Conservation (phyloP, 169 alveolate species). For the Cytauxzoon felis region DNA sequence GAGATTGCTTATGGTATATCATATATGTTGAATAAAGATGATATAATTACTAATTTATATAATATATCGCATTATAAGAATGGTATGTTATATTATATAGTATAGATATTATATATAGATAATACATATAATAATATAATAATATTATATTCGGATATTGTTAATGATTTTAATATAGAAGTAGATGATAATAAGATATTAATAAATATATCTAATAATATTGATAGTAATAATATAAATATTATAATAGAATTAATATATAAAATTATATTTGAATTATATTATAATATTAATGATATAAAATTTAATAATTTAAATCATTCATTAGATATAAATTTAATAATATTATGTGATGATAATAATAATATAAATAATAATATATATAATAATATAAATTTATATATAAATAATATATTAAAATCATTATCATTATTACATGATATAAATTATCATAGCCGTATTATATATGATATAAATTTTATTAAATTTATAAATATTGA, state of each 20-base stretch:
- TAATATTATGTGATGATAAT: slow-evolving; percentile 18
- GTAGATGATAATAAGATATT: too few species aligned
- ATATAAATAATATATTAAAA: slow-evolving; percentile 9
- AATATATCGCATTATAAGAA: too few species aligned
- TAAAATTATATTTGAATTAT: slow-evolving; percentile 5
- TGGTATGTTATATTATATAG: too few species aligned
- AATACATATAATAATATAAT: too few species aligned
- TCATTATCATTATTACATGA: slow-evolving; percentile 47
- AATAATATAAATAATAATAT: slow-evolving; percentile 8
- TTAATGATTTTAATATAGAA: too few species aligned
- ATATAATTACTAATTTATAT: too few species aligned
- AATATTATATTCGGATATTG: too few species aligned
- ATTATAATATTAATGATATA: slow-evolving; percentile 19
- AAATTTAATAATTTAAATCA: slow-evolving; percentile 19
- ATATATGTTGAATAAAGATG: too few species aligned
- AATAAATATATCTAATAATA: too few species aligned
- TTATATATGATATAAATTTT: slow-evolving; percentile 25
- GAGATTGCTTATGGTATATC: too few species aligned
- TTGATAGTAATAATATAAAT: too few species aligned
- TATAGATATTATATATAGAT: too few species aligned
- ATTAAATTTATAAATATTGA: slow-evolving; percentile 11
- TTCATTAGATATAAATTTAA: slow-evolving; percentile 18
- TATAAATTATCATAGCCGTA: slow-evolving; percentile 40
- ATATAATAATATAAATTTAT: background rate
- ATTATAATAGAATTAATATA: background rate